Evolutionary conservation across 192 early-diverging fungal species (phyloP).

Genomic region (Dissophora globulifera): DNA sequence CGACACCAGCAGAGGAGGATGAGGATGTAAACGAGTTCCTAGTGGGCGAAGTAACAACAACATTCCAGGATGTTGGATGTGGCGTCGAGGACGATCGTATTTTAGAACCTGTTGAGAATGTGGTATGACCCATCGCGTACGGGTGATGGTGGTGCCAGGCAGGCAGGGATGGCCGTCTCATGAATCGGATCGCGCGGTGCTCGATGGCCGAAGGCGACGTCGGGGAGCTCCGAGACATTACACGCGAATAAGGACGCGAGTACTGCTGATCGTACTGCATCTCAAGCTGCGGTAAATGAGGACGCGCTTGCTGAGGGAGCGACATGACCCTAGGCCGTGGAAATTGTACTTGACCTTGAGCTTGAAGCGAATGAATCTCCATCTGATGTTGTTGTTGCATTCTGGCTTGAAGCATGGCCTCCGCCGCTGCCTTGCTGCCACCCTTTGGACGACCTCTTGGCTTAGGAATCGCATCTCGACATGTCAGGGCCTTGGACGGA

Average conservation of each 20-base stretch:
- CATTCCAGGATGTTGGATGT: neutral
- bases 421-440: slow-evolving; percentile 47
- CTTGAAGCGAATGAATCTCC: neutral
- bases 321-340: slow-evolving; percentile 11
- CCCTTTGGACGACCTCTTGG: slow-evolving; percentile 49
- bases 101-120: neutral
- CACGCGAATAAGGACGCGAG: neutral
- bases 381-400: slow-evolving; percentile 5
- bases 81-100: neutral
- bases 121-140: neutral
- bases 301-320: neutral
- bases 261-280: neutral
- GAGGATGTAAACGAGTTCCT: neutral
- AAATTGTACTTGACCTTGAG: too few species aligned
- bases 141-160: slow-evolving; percentile 9
- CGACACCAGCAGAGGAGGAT: neutral
- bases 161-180: slow-evolving; percentile 13
- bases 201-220: slow-evolving; percentile 8
- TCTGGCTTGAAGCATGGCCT: slow-evolving; percentile 28
- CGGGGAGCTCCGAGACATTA: neutral
- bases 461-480: slow-evolving; percentile 45
- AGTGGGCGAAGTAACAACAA: too few species aligned
- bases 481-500: slow-evolving; percentile 42
- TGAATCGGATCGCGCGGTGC: neutral
- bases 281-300: neutral